Conservation (phyloP, 2,329 filamentous ascomycete genomes). For the Fusarium compactum region DNA sequence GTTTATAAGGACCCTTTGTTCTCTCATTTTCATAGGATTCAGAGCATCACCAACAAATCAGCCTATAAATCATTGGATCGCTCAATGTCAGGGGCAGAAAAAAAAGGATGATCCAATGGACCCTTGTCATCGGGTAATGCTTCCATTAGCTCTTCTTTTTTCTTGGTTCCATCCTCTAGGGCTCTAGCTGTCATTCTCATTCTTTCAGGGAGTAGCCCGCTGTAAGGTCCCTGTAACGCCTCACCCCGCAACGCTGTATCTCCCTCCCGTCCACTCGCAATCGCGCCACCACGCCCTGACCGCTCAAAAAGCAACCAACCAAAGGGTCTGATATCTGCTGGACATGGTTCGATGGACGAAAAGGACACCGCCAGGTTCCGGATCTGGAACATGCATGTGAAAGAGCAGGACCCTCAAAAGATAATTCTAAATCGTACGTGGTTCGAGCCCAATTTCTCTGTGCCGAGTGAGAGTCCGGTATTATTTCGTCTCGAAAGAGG, state of each 20-base stretch:
- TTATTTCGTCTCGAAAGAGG: conserved; percentile 35
- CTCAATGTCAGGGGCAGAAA: conserved; percentile 26
- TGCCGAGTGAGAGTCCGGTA: conserved; percentile 24
- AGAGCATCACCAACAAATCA: conserved; percentile 24
- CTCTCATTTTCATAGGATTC: conserved; percentile 16
- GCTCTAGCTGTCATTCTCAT: conserved; percentile 10
- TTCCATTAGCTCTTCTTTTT: conserved; percentile 1
- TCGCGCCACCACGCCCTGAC: conserved; percentile 43
- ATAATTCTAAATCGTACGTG: conserved; percentile 36
- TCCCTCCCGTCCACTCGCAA: conserved; percentile 4
- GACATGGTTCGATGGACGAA: conserved; percentile 38
- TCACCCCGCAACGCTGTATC: conserved; percentile 34
- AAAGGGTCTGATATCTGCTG: conserved; percentile 12
- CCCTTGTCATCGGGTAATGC: conserved; percentile 6
- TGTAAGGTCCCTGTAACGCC: conserved; percentile 34
- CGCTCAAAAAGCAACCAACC: conserved; percentile 35
- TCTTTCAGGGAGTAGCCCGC: conserved; percentile 15
- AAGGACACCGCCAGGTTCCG: conserved; percentile 41
- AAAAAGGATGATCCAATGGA: conserved; percentile 20
- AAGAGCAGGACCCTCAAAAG: conserved; percentile 12
- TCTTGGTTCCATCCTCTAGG: conserved; percentile 8
- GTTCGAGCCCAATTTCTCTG: conserved; percentile 17
- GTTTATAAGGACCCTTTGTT: conserved; percentile 31
- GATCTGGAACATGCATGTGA: conserved; percentile 41
- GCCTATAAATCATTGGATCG: conserved; percentile 30